These are phyloP conservation scores for Pleurotus citrinopileatus DNA, from an alignment of 768 basidiomycete genomes.

Conservation along the genomic window DNA sequence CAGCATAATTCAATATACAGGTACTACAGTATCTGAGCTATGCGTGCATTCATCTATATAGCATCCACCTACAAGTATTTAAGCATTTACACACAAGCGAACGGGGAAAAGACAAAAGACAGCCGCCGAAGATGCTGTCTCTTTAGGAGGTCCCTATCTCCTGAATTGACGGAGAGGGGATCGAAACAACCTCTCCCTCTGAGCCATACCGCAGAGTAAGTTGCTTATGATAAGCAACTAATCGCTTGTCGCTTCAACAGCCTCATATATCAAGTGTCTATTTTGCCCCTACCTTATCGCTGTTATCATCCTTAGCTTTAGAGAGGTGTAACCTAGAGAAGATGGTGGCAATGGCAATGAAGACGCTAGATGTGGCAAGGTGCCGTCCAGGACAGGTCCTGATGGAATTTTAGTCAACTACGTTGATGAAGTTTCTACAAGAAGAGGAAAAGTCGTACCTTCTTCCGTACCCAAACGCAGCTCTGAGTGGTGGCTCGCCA, in stretches of 20 bases:
- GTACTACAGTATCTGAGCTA: no score
- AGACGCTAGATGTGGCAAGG: constrained; percentile 46
- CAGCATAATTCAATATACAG: no score
- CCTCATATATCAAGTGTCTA: neutral
- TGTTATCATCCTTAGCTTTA: constrained; percentile 37
- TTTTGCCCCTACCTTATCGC: constrained; percentile 34
- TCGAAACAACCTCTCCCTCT: no score
- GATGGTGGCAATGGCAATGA: constrained; percentile 41
- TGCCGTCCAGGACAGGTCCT: constrained; percentile 49
- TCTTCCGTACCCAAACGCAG: constrained; percentile 60
- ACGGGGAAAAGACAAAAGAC: no score
- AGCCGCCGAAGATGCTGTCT: no score
- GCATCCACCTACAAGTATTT: no score
- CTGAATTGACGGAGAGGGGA: no score
- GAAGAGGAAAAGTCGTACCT: constrained; percentile 30
- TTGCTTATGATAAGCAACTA: no score
- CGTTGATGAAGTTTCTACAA: neutral
- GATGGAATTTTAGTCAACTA: neutral
- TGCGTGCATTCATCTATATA: no score
- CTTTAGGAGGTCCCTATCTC: no score
- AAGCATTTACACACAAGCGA: no score
- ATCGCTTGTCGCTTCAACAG: neutral
- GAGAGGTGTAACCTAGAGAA: constrained; percentile 43
- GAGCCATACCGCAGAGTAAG: no score
- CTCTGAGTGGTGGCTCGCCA: constrained; percentile 41